Conservation (phyloP, 2,329 filamentous ascomycete genomes). For the Stemphylium beticola region DNA sequence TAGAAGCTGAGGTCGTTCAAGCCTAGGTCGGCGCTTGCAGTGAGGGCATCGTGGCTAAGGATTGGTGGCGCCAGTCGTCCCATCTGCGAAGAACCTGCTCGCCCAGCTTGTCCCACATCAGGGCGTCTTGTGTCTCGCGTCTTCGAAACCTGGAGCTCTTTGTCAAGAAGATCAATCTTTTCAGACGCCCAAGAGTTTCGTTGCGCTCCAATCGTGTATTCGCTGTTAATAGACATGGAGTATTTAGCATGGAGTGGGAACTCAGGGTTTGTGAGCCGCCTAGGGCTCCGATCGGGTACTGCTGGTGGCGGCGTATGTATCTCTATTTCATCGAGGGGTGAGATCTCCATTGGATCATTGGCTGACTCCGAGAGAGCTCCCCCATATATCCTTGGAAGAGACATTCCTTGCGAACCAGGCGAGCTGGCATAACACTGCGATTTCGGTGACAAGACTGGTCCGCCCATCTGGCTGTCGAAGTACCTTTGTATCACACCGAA, state of each 20-base stretch:
- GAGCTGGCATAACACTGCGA: conserved; percentile 16
- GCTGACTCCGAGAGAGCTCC: conserved; percentile 2
- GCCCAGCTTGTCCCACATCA: conserved; percentile 21
- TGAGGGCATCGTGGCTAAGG: conserved; percentile 40
- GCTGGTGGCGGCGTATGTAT: conserved; percentile 24
- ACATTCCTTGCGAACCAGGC: conserved; percentile 17
- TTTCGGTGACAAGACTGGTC: conserved; percentile 15
- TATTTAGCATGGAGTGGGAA: conserved; percentile 23
- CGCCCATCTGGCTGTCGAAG: conserved; percentile 33
- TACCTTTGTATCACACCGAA: conserved; percentile 41
- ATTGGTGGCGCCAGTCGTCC: conserved; percentile 42
- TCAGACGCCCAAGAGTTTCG: conserved; percentile 34
- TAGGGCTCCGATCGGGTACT: conserved; percentile 34
- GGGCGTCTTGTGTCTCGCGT: conserved; percentile 10
- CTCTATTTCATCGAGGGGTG: conserved; percentile 24
- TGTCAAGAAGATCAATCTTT: conserved; percentile 11
- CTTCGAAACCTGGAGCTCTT: conserved; percentile 17
- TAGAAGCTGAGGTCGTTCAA: conserved; percentile 42
- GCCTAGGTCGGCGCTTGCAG: conserved; percentile 30
- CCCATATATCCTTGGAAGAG: conserved; percentile 19
- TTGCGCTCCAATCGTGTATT: conserved; percentile 31
- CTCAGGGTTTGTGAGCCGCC: conserved; percentile 26
- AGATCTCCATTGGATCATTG: conserved; percentile 20
- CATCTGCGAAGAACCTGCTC: conserved; percentile 25
- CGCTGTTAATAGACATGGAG: conserved; percentile 23